Evolutionary conservation across 2,329 filamentous ascomycete species (phyloP), one percentile per base, ranked within the genome.

Genomic region (Penicillium sp.): DNA sequence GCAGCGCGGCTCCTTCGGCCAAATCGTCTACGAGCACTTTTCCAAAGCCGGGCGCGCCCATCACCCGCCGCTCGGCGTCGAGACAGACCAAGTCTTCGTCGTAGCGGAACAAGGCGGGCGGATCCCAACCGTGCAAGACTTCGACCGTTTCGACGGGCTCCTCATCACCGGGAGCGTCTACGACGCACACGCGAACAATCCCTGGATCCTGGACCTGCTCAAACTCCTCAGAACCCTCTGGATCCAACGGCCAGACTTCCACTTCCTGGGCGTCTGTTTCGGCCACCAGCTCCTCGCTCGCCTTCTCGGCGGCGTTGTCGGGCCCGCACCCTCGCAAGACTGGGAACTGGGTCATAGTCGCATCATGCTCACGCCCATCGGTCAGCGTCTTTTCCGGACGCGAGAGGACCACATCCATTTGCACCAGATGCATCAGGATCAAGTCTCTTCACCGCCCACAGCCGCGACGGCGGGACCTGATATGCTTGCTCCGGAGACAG

Each of bases 51-150:
- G 76, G 3, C 56, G 65, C 14, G 62, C 63, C 2, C 75, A 79
- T 43, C 60, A 73, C 16, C 77, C 77, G 2, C 70, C 69, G 0
- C 60, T 80, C 0, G 71, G 69, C 4, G 67, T 79, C 16, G 70
- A 77, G 51, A 76, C 74, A 1, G 67, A 72, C 15, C 73, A 74
- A 53, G 62, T 71, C 25, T 79, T 74, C 47, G 68, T 79, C 4
- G 73, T 79, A 3, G 63, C 71, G 7, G 68, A 72, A 7, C 51
- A 68, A 22, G 66, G 68, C 8, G 71, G 72, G 3, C 59, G 63
- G 7, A 67, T 77, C 12, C 73, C 74, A 0, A 61, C 59, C 3
- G 56, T 61, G 2, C 61, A 68, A 1, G 73, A 76, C 4, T 71
- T 79, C 25, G 51, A 62, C 3, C 57, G 64, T 8, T 57, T 68